Evolutionary conservation across 2,329 filamentous ascomycete species (phyloP).

Genomic region (Penicillium sp.): DNA sequence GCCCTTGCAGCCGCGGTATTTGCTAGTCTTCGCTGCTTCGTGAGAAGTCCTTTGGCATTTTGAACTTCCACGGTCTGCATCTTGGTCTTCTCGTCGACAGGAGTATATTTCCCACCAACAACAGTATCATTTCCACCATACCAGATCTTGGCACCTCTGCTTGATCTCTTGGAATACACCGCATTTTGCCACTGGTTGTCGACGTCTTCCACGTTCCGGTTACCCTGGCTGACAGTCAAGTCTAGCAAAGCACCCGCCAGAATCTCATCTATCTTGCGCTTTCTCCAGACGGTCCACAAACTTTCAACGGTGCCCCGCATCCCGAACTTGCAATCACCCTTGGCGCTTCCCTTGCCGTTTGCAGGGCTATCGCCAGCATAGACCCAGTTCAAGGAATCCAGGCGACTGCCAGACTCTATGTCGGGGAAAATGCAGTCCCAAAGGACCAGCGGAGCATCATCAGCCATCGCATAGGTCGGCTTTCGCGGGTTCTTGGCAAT

Average conservation of each 20-base stretch:
- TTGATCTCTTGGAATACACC: constrained; percentile 27
- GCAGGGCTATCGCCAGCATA: constrained; percentile 68
- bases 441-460: constrained; percentile 83
- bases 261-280: constrained; percentile 85
- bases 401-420: constrained; percentile 46
- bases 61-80: constrained; percentile 62
- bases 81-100: constrained; percentile 56
- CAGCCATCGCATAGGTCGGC: constrained; percentile 87
- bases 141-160: constrained; percentile 55
- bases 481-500: constrained; percentile 67
- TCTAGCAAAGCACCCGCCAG: constrained; percentile 73
- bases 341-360: constrained; percentile 41
- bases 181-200: constrained; percentile 25
- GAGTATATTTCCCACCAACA: constrained; percentile 58
- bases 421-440: constrained; percentile 92
- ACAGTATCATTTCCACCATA: constrained; percentile 57
- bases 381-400: constrained; percentile 72
- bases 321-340: constrained; percentile 62
- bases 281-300: constrained; percentile 80
- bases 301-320: constrained; percentile 67
- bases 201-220: constrained; percentile 30
- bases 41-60: constrained; percentile 59
- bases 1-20: constrained; percentile 22
- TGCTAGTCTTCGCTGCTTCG: constrained; percentile 48
- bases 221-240: constrained; percentile 51